phyloP scores from a whole-genome alignment of 1,284 basidiomycete genomes.

The Vanrija humicola region DNA sequence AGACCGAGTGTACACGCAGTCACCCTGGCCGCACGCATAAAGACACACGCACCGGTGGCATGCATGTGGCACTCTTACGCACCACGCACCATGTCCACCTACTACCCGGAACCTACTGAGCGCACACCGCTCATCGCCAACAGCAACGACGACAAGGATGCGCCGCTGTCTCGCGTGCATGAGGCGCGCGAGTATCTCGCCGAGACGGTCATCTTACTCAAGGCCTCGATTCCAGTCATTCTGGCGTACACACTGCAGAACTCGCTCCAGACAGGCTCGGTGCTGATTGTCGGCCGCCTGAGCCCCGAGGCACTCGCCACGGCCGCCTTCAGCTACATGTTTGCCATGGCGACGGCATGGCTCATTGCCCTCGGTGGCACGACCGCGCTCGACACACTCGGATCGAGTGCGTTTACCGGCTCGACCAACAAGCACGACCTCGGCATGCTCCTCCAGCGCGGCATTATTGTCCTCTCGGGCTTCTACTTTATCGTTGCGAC shows the following conservation, averaged over 20 bases:
- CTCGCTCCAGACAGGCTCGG: constrained; percentile 3
- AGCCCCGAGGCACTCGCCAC: constrained; percentile 3
- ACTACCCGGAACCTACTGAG: not conserved
- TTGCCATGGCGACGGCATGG: constrained; percentile 6
- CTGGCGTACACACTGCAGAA: constrained; percentile 2
- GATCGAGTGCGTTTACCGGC: not conserved
- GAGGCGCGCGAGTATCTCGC: not conserved
- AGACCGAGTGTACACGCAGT: too few relatives aligned
- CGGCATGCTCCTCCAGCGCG: constrained; percentile 6
- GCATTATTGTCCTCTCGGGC: not conserved
- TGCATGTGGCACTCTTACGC: not conserved
- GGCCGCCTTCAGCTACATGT: constrained; percentile 4
- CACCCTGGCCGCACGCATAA: too few relatives aligned
- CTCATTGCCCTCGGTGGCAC: constrained; percentile 3
- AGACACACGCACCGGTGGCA: not conserved
- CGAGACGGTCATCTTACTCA: not conserved
- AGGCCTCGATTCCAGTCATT: constrained; percentile 1
- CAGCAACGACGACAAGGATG: not conserved
- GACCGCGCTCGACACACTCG: constrained; percentile 2
- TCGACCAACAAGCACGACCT: constrained; percentile 5
- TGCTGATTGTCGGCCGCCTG: constrained; percentile 4
- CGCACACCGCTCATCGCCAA: not conserved
- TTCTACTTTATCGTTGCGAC: not conserved
- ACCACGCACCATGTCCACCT: not conserved
- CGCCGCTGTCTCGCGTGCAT: not conserved